Percentiles rank a stretch among this genome's conserved stretches.
These are phyloP conservation scores for Penicillium roqueforti DNA, from an alignment of 495 filamentous ascomycete genomes.

Conservation along the genomic window DNA sequence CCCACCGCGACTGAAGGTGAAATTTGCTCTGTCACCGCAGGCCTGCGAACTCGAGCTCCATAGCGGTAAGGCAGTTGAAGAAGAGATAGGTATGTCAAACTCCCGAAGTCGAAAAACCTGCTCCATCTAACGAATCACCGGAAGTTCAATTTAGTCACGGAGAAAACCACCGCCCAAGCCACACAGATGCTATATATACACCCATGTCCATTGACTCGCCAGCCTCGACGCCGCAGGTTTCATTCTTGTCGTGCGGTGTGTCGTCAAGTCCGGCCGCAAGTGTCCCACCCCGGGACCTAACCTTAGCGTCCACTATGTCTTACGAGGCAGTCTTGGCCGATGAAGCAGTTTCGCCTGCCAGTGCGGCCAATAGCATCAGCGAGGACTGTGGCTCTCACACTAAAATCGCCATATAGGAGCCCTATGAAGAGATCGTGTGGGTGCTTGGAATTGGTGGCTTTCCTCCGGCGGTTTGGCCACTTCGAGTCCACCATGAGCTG, in stretches of 20 bases:
- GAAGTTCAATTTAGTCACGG: neutral
- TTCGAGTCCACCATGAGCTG: neutral
- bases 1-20: conserved; percentile 4
- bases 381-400: conserved; percentile 1
- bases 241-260: conserved; percentile 14
- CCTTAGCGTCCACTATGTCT: conserved; percentile 21
- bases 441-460: neutral
- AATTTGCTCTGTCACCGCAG: conserved; percentile 8
- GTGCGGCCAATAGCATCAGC: neutral
- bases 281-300: conserved; percentile 22
- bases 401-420: neutral
- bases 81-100: conserved; percentile 13
- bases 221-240: conserved; percentile 8
- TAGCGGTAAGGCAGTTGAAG: neutral
- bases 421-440: conserved; percentile 1
- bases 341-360: conserved; percentile 5
- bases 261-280: conserved; percentile 13
- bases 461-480: neutral
- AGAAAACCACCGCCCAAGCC: conserved; percentile 13
- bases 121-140: neutral
- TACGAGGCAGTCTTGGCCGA: conserved; percentile 23
- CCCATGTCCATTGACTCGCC: conserved; percentile 10
- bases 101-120: conserved; percentile 2
- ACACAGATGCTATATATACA: conserved; percentile 3
- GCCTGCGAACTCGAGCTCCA: conserved; percentile 2